phyloP scores from a whole-genome alignment of 257 asterid genomes.

The Fraxinus quadrangulata region DNA sequence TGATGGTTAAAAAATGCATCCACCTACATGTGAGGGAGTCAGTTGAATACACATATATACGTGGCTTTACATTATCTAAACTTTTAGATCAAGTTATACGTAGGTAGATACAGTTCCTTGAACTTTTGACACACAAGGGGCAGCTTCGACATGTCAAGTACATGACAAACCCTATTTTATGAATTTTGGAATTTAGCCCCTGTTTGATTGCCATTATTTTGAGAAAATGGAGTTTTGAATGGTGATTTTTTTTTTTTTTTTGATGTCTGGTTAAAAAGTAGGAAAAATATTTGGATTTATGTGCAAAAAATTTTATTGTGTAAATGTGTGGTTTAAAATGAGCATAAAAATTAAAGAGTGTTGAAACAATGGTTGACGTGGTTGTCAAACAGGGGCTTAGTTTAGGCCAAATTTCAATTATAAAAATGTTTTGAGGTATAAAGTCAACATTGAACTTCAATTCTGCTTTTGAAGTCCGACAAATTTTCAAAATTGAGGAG shows the following conservation, averaged over 20 bases:
- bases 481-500: constrained; percentile 11
- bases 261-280: too few species aligned
- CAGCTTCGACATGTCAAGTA: neutral
- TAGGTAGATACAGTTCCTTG: neutral
- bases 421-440: neutral
- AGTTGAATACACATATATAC: neutral
- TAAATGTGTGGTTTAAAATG: too few species aligned
- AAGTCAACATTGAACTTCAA: neutral
- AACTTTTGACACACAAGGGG: neutral
- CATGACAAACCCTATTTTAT: neutral
- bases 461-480: neutral
- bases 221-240: too few species aligned
- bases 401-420: neutral
- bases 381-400: too few species aligned
- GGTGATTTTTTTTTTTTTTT: too few species aligned
- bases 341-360: too few species aligned
- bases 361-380: too few species aligned
- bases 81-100: neutral
- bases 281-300: too few species aligned
- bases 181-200: neutral
- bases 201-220: too few species aligned
- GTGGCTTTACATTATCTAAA: neutral
- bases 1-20: too few species aligned
- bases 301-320: too few species aligned
- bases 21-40: neutral